Base-by-base conservation (phyloP, 495 filamentous ascomycete species). In the Neurospora hispaniola region DNA sequence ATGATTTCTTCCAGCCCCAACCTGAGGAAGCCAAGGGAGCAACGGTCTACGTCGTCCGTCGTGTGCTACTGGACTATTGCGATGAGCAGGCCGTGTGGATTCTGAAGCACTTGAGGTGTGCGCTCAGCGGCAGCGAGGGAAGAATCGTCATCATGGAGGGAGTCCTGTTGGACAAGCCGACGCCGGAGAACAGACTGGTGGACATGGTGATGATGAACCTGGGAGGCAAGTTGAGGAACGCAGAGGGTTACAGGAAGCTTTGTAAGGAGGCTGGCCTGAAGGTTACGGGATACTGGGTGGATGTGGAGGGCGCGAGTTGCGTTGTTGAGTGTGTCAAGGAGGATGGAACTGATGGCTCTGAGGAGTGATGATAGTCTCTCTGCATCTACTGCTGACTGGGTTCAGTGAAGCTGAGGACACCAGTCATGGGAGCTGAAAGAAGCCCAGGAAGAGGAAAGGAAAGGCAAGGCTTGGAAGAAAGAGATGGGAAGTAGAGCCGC, bases 41-140 rank as follows among this genome's bases (percentile, higher is more conserved):
- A 0, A 72, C 81, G 5, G 80, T 82, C 1, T 89, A 88, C 75
- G 82, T 84, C 72, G 78, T 86, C 43, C 84, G 86, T 31, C 77
- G 82, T n/a, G 80, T 88, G 3, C 77, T 89, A 0, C 86, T 89
- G 69, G 84, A 89, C 74, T 88, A 85, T 78, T 77, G 83, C 4
- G 85, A 88, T 43, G 16, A 62, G 4, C 71, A 77, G 2, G 80
- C 81, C 41, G 71, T 69, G 0, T 74, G 75, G 0, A 88, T 88
- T 40, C 76, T 88, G 12, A 73, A 73, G 5, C 77, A 75, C 2
- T 71, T 86, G 7, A 79, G 76, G 1, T 77, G 77, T 1, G 87
- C 84, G 0, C 81, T 39, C 1, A n/a, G n/a, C n/a, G n/a, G n/a
- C n/a, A n/a, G n/a, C n/a, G 39, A 16, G 42, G 42, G 42, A 43